Percentiles rank a stretch among this genome's conserved stretches.
Conservation (phyloP, 768 basidiomycete species). For the Russula dissimulans region DNA sequence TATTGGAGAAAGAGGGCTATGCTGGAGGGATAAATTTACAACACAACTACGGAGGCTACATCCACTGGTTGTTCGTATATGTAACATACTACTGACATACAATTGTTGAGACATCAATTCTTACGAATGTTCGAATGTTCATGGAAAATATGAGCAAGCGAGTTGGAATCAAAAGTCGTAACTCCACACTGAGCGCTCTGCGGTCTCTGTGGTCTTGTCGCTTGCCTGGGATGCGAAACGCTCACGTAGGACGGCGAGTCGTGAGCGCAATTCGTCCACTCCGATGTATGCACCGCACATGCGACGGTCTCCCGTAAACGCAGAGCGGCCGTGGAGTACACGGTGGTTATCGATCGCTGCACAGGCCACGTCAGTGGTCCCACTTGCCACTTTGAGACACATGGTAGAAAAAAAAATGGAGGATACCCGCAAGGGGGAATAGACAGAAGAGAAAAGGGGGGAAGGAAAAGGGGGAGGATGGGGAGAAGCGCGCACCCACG, state of each 20-base stretch:
- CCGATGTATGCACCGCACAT: constrained; percentile 97
- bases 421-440: neutral
- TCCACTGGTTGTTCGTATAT: too few relatives aligned
- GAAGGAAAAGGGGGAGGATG: neutral
- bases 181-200: constrained; percentile 21
- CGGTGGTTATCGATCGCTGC: constrained; percentile 88
- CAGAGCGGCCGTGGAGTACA: constrained; percentile 89
- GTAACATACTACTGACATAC: neutral
- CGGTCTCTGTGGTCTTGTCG: neutral
- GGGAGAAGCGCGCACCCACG: constrained; percentile 44
- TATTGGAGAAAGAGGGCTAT: neutral
- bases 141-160: neutral
- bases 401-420: too few relatives aligned
- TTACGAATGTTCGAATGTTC: too few relatives aligned
- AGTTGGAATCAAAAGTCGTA: constrained; percentile 9
- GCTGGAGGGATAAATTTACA: too few relatives aligned
- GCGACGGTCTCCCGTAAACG: constrained; percentile 76
- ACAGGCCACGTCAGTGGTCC: neutral
- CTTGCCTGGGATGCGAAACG: constrained; percentile 37
- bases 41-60: too few relatives aligned
- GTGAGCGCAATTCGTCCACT: constrained; percentile 81
- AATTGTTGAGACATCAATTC: neutral
- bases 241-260: constrained; percentile 58
- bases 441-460: neutral
- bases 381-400: neutral